These are phyloP conservation scores for Eutrema heterophyllum DNA, from an alignment of 345 rosid species.

Conservation along the genomic window DNA sequence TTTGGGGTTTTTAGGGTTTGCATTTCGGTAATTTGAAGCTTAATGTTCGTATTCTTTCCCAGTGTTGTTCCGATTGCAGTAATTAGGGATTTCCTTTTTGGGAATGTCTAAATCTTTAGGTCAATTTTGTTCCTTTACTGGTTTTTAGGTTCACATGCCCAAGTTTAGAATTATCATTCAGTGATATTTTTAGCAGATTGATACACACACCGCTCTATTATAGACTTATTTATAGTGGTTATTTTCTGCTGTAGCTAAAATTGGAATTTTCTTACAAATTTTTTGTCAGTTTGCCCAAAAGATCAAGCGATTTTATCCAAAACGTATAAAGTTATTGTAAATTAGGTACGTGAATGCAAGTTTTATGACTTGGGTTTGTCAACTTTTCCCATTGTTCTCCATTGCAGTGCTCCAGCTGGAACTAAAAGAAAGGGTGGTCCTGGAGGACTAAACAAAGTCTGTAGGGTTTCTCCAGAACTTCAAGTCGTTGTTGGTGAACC, in stretches of 20 bases:
- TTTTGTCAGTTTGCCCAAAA: neutral
- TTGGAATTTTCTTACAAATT: neutral
- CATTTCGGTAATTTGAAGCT: neutral
- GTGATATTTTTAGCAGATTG: conserved; percentile 3
- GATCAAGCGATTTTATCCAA: neutral
- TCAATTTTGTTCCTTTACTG: conserved; percentile 15
- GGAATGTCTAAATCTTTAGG: conserved; percentile 10
- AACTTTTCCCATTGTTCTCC: neutral
- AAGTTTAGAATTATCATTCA: neutral
- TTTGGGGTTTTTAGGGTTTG: neutral
- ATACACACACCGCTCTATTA: neutral
- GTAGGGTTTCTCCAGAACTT: conserved; percentile 89
- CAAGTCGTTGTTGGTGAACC: conserved; percentile 92
- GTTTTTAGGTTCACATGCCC: neutral
- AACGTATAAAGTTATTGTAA: neutral
- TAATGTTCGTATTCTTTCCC: neutral
- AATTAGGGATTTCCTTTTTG: conserved; percentile 4
- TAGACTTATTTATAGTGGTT: too few relatives aligned
- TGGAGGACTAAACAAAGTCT: conserved; percentile 93
- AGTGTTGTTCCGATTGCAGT: neutral
- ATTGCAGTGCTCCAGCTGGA: conserved; percentile 62
- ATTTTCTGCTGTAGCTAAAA: neutral
- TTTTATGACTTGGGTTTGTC: conserved; percentile 10
- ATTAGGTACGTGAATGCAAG: neutral
- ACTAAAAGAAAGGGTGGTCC: conserved; percentile 93